A percentile compares a stretch with the other conserved stretches of the same genome.
phyloP scores from a whole-genome alignment of 1,139 yeast genomes.

The Kodamaea derodonti region DNA sequence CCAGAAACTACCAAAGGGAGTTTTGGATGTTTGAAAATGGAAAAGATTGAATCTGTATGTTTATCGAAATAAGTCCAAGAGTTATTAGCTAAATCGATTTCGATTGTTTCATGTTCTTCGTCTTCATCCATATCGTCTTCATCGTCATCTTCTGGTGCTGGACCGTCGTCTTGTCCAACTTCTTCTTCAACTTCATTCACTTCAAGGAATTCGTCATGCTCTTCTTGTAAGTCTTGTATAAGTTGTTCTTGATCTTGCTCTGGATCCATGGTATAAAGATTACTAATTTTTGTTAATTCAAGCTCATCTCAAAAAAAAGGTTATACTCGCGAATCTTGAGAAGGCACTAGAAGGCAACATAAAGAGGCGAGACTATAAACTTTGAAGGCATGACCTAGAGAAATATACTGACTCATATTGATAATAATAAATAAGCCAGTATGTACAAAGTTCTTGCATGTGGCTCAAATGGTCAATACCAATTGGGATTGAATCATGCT shows the following conservation, averaged over 20 bases:
- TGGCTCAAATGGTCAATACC: slow-evolving; percentile 83
- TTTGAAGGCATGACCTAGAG: too few relatives aligned
- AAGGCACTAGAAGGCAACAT: slow-evolving; percentile 7
- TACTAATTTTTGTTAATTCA: neutral
- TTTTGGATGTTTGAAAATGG: slow-evolving; percentile 73
- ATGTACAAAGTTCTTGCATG: slow-evolving; percentile 44
- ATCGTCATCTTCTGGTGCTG: slow-evolving; percentile 39
- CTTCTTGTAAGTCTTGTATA: slow-evolving; percentile 13
- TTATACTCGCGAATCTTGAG: too few relatives aligned
- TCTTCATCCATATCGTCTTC: slow-evolving; percentile 22
- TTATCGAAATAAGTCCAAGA: slow-evolving; percentile 85
- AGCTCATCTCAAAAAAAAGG: slow-evolving; percentile 1
- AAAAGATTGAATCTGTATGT: slow-evolving; percentile 81
- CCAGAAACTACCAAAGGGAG: slow-evolving; percentile 75
- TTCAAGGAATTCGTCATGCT: slow-evolving; percentile 52
- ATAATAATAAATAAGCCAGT: too few relatives aligned
- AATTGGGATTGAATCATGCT: slow-evolving; percentile 61
- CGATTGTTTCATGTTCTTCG: slow-evolving; percentile 24
- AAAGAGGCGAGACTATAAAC: too few relatives aligned
- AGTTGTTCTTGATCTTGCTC: slow-evolving; percentile 5
- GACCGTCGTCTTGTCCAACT: slow-evolving; percentile 36
- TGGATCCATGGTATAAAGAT: slow-evolving; percentile 5
- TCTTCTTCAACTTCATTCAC: slow-evolving; percentile 61
- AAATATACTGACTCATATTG: too few relatives aligned
- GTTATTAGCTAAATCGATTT: slow-evolving; percentile 77